Base-by-base conservation (phyloP, 1,284 basidiomycete species). In the Austroboletus rostrupii region DNA sequence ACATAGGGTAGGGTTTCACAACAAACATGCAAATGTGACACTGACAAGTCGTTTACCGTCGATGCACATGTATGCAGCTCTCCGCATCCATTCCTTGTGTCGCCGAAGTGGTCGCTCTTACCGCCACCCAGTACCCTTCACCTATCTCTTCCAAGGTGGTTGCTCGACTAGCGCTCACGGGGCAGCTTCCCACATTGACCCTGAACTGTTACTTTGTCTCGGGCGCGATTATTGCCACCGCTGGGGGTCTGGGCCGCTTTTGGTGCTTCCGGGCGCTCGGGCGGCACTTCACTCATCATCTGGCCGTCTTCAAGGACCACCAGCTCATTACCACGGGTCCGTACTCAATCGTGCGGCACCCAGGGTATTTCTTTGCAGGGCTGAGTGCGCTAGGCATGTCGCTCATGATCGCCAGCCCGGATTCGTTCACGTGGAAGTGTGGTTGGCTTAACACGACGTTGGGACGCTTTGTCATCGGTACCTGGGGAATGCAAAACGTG, bases 291-390 rank as follows among this genome's bases (percentile, higher is more conserved):
- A 68, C 67, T 2, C 62, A 67, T 43, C 46, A 68, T 2, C 60
- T 70, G 4, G 55, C 59, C 14, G 19, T 70, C 1, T 57, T 59
- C 5, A 53, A 58, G 23, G 53, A 60, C 4, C 67, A 68, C 47
- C 13, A 42, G 26, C 62, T 69, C 8, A 40, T 70, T 38, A 70
- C 67, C 1, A 44, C 54, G 1, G 67, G 67, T 0, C 70, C 67
- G 6, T 69, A 69, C 40, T 47, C 56, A 28, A 39, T 60, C 44
- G 61, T 69, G 3, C 66, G 67, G 16, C 67, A 71, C 35, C 67
- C 67, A 0, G 49, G 57, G 28, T 71, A 69, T 40, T 17, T 57
- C 12, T 61, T 57, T 13, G 64, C 37, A 5, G 19, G n/a, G 6
- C 33, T 67, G 5, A 40, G 53, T n/a, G 42, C 29, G 26, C 7